Evolutionary conservation across 176 grass and related monocot species (phyloP).

Genomic region (Musa itinerans): DNA sequence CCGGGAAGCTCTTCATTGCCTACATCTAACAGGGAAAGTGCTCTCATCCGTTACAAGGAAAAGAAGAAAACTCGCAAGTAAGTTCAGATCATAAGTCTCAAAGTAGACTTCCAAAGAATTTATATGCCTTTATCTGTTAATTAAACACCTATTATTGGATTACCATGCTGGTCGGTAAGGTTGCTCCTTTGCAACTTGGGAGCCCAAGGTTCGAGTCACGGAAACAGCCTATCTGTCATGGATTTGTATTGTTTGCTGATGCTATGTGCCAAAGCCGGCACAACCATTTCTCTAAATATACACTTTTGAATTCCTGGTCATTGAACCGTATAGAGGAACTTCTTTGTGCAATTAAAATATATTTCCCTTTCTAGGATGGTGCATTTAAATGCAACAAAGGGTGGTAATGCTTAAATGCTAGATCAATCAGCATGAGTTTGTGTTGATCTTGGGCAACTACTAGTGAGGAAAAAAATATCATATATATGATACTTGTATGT

Average conservation of each 20-base stretch:
- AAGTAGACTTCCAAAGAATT: neutral
- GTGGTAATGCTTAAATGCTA: neutral
- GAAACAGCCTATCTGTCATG: too few species aligned
- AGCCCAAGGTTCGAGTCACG: too few species aligned
- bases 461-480: neutral
- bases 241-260: too few species aligned
- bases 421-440: neutral
- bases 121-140: neutral
- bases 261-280: too few species aligned
- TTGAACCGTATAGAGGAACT: neutral
- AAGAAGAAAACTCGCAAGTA: conserved; percentile 97
- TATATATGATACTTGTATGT: neutral
- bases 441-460: neutral
- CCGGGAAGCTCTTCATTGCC: conserved; percentile 40
- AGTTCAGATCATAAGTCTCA: conserved; percentile 11
- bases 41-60: conserved; percentile 89
- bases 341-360: neutral
- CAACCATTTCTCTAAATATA: too few species aligned
- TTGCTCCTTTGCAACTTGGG: too few species aligned
- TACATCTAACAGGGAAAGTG: conserved; percentile 56
- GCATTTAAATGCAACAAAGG: neutral
- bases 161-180: too few species aligned
- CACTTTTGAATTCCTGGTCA: neutral
- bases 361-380: neutral
- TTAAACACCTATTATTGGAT: neutral